Percentiles rank a stretch among this genome's conserved stretches.
Conservation (phyloP, 495 filamentous ascomycete genomes). For the Arthonia radiata region DNA sequence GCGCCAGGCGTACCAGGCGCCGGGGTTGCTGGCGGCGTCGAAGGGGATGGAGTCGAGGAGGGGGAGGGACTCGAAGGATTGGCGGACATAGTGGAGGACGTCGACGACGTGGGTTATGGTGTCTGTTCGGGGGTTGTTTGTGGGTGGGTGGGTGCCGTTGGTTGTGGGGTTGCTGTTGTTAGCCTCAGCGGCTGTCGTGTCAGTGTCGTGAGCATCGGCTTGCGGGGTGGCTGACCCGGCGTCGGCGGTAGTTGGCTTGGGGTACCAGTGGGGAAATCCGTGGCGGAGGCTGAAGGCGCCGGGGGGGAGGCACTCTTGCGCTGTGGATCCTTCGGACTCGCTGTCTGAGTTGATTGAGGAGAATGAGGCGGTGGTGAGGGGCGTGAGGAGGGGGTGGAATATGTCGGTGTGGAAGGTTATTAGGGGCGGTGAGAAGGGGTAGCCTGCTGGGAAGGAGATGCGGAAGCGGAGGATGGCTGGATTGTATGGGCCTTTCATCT, state of each 20-base stretch:
- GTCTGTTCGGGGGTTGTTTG: not conserved
- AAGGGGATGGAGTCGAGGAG: slow-evolving; percentile 58
- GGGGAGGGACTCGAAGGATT: slow-evolving; percentile 49
- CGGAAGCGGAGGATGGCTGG: slow-evolving; percentile 74
- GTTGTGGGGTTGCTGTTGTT: slow-evolving; percentile 1
- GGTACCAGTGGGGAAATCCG: slow-evolving; percentile 80
- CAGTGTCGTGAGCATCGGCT: too few species aligned
- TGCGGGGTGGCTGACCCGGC: too few species aligned
- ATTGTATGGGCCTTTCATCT: slow-evolving; percentile 53
- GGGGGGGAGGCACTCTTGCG: slow-evolving; percentile 58
- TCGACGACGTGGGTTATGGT: slow-evolving; percentile 30
- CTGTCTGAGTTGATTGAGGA: slow-evolving; percentile 42
- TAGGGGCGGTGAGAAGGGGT: slow-evolving; percentile 55
- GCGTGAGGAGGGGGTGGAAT: slow-evolving; percentile 81
- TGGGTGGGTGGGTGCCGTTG: not conserved
- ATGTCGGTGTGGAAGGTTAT: slow-evolving; percentile 76
- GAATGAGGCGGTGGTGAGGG: slow-evolving; percentile 75
- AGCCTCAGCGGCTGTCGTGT: too few species aligned
- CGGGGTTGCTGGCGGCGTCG: slow-evolving; percentile 62
- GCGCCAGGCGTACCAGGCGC: slow-evolving; percentile 78
- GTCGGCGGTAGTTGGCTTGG: slow-evolving; percentile 6
- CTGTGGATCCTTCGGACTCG: slow-evolving; percentile 53
- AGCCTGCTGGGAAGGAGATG: slow-evolving; percentile 59
- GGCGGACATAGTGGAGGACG: slow-evolving; percentile 56
- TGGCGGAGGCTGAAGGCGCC: slow-evolving; percentile 72